Base-by-base conservation (phyloP, 345 rosid species). In the Bretschneidera sinensis region DNA sequence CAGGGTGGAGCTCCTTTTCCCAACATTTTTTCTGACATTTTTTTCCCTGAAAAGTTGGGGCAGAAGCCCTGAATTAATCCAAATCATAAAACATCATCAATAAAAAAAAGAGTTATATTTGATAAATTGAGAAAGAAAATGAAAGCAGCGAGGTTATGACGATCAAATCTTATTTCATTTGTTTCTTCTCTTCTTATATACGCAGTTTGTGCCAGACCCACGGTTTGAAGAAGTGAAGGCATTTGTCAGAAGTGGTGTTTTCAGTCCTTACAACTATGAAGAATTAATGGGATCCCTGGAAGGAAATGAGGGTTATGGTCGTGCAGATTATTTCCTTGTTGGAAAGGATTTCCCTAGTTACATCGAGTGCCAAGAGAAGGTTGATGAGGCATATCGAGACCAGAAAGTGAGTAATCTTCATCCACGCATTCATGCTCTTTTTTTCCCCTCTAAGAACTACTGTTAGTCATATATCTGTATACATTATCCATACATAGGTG, bases 261-360 rank as follows among this genome's bases (percentile, higher is more conserved):
- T 89, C 51, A 91, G 96, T 51, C 51, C 83, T 10, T 75, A 62
- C 74, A 72, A 53, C 67, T 85, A 83, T 43, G 81, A 82, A 60
- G 92, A 84, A 70, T 69, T 89, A 52, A 64, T 89, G 17, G 92
- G 85, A 63, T 82, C 96, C 15, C 62, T 89, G 22, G 96, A 89
- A 81, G 96, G 96, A 66, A 82, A 82, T 9, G 84, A 86, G 78
- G 96, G 96, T 22, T 89, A 74, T 59, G 96, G 92, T 21, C 73
- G 70, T 28, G 92, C 87, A 5, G 96, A 89, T 70, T 89, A 86
- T 72, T 89, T 89, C 79, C 92, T 89, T 0, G 91, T 89, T 33
- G 96, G 91, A 65, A 82, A 82, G 74, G 96, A 89, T 80, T 89
- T 89, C 71, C 85, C 96, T 39, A 81, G 91, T 73, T 89, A 89